phyloP scores from a whole-genome alignment of 225 moss, liverwort and hornwort species.

The Straminergon stramineum region DNA sequence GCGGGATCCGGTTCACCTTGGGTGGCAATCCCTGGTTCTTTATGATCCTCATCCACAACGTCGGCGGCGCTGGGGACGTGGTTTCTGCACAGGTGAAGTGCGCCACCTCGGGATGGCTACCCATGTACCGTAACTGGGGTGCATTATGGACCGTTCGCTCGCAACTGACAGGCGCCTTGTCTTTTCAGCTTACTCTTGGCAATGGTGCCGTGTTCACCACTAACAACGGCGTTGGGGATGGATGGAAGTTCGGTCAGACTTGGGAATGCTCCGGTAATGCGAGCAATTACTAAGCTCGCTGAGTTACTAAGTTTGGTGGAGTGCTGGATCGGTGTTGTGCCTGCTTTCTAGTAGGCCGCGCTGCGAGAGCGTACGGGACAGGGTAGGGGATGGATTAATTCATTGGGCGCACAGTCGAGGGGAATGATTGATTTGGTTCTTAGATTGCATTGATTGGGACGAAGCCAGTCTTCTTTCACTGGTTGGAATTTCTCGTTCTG shows the following conservation, averaged over 20 bases:
- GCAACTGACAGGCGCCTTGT: not conserved
- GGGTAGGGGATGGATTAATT: not conserved
- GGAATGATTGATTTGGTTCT: not conserved
- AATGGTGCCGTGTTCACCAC: not conserved
- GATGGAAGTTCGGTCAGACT: conserved; percentile 15
- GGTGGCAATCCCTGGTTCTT: conserved; percentile 11
- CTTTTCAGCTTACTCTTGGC: not conserved
- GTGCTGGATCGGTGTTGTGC: not conserved
- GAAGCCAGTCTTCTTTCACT: not conserved
- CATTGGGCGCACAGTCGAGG: not conserved
- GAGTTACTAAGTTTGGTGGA: not conserved
- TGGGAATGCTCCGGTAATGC: not conserved
- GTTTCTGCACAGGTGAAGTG: not conserved
- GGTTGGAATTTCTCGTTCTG: not conserved
- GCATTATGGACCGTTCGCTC: not conserved
- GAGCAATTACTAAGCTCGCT: not conserved
- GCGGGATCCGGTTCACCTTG: not conserved
- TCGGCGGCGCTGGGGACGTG: not conserved
- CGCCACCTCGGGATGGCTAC: not conserved
- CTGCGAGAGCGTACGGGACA: not conserved
- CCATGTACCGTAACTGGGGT: conserved; percentile 18
- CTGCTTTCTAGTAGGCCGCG: not conserved
- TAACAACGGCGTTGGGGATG: not conserved
- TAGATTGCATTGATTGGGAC: not conserved
- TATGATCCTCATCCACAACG: conserved; percentile 24